Base-by-base conservation (phyloP, 2,329 filamentous ascomycete genomes). In the Bisporella sp. region DNA sequence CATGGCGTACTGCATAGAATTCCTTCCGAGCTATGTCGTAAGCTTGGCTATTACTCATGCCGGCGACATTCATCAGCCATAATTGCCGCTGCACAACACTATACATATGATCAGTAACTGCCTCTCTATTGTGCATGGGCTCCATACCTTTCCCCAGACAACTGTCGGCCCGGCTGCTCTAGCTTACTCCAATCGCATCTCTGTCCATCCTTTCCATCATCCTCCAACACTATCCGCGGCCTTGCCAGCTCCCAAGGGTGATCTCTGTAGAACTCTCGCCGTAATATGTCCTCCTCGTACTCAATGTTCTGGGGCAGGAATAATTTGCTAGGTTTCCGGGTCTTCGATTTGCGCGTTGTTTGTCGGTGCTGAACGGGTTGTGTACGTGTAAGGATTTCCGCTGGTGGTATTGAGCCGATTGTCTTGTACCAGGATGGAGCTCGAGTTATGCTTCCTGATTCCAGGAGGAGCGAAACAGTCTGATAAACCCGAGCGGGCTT, bases 171-270 rank as follows among this genome's bases (percentile, higher is more conserved):
- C 5, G 76, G 78, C 71, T 97, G 93, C 60, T 77, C 73, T 59
- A 95, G 29, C 61, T 69, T 82, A 59, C 84, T 87, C 92, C 92
- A 97, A 68, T 96, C 82, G 62, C 82, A 83, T 49, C 71, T 74
- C 66, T 85, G 80, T 47, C 81, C 75, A 64, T 99, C 92, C 65
- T 85, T 87, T 48, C 93, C 93, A 62, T 92, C 86, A 59, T 83
- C 75, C 71, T 99, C 93, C 7, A 97, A 72, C 44, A 99, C 74
- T 52, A 96, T 76, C 59, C 89, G 79, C 49, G 93, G 93, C 55
- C 92, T 79, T 13, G 93, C 93, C 64, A 99, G 73, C 71, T 99
- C 93, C 93, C 93, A 99, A 5, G 93, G 93, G 67, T 99, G 93
- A 68, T 99, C 92, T 63, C 78, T 82, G 73, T 88, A 99, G 72